Base-by-base conservation (phyloP, 805 yeast genomes). In the Sugiyamaella boreocaroliniensis region DNA sequence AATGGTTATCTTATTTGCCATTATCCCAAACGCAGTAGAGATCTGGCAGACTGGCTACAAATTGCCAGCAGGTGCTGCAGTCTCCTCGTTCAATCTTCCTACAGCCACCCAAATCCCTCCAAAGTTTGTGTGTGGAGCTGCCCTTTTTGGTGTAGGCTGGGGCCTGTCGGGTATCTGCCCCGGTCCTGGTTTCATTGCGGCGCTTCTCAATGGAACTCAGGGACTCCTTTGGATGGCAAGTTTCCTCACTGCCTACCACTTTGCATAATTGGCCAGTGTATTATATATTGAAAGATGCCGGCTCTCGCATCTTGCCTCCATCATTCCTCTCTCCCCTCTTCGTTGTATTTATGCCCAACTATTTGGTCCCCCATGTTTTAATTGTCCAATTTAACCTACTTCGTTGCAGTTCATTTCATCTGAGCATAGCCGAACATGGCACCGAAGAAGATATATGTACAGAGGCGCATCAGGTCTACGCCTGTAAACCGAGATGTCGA, bases 61-160 rank as follows among this genome's bases (percentile, higher is more conserved):
- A 18, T 48, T 58, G 5, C 48, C 51, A 1, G 15, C 52, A 6
- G 51, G 52, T 40, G 49, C 60, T 22, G 58, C 58, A 0, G 64
- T 60, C 19, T 11, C 48, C 5, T 22, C 19, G 10, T 59, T 53
- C 47, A 40, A 45, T 2, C 56, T 65, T 26, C 65, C 68, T 4
- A 54, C 61, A 18, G 37, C 61, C 18, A 63, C 61, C 2, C 56
- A 60, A 2, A 62, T 70, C 1, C 57, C 68, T 0, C 19, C 47
- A 0, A 65, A 62, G 40, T 70, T 78, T 47, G 18, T 78, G 0
- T 2, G 71, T 2, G 82, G 82, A 1, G 68, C 73, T 54, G 64
- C 64, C 0, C 11, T 76, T 5, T 78, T 78, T 57, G 82, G 82
- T 9, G 12, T 72, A 8, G 82, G 82, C 0, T 78, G 82, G 82